A percentile compares a stretch with the other conserved stretches of the same genome.
These are phyloP conservation scores for Umbellularia californica DNA, from an alignment of 164 flowering plant species.

Conservation along the genomic window DNA sequence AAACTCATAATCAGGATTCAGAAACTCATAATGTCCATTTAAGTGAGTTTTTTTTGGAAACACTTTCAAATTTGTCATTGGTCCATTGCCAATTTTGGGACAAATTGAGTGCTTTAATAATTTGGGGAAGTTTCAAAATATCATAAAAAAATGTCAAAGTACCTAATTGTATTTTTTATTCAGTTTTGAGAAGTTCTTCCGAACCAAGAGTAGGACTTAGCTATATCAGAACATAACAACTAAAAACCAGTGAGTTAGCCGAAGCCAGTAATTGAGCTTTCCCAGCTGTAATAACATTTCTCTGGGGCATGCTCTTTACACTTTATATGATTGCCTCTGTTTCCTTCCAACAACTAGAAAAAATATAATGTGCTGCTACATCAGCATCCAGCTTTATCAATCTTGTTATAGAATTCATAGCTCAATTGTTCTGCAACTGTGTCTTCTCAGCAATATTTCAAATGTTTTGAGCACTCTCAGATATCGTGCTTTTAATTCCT, in stretches of 20 bases:
- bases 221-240: neutral
- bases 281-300: neutral
- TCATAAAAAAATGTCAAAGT: too few relatives aligned
- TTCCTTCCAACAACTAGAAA: neutral
- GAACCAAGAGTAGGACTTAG: too few relatives aligned
- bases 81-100: too few relatives aligned
- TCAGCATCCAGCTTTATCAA: neutral
- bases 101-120: too few relatives aligned
- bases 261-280: neutral
- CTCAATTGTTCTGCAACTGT: neutral
- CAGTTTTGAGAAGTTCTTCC: too few relatives aligned
- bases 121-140: too few relatives aligned
- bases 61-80: too few relatives aligned
- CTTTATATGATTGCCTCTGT: neutral
- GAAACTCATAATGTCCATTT: too few relatives aligned
- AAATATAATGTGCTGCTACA: neutral
- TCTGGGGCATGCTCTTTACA: neutral
- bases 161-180: too few relatives aligned
- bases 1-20: too few relatives aligned
- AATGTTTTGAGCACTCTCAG: neutral
- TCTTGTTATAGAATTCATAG: neutral
- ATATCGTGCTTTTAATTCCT: neutral
- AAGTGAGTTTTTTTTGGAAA: too few relatives aligned
- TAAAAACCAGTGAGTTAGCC: neutral
- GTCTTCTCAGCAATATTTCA: neutral